Evolutionary conservation across 768 basidiomycete genomes (phyloP), one percentile per base, ranked within the genome.

Genomic region (Hypholoma fasciculare): DNA sequence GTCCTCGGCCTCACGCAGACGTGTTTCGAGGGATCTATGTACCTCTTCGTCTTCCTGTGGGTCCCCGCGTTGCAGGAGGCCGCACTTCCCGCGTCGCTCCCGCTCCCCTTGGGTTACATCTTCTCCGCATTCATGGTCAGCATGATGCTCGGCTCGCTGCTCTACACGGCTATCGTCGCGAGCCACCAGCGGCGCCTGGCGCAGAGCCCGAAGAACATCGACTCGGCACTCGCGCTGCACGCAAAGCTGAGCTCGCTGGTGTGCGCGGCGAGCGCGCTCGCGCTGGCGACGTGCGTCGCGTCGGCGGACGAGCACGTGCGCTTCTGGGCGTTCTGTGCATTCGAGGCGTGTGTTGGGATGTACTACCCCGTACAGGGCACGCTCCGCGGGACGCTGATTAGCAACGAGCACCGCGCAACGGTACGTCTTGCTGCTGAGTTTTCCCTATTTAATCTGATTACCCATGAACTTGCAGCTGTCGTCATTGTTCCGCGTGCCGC

Each of bases 21-120:
- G 1, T 89, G 87, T 71, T 92, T 92, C 67, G 89, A 92, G 67
- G 90, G 90, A 2, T 89, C 87, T 5, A 90, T 91, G 89, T 91
- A 92, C 71, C 81, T 91, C 59, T 92, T 91, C 71, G 90, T 91
- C 61, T 92, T 90, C 74, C 76, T 88, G 60, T 92, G 90, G 90
- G 90, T 92, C 0, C 89, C 90, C 1, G 79, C 84, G 1, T 74
- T 92, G 14, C 88, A 92, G 71, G 86, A 90, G 66, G 74, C 74
- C 19, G 78, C 85, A n/a, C 44, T 61, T 12, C 67, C 75, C 9
- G 60, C 71, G 11, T 62, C 65, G 23, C 27, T 49, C 6, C 58
- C 73, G 16, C 83, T 90, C 26, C 90, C 90, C 0, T 77, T 92
- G 7, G 90, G 90, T 2, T 88, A 88, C 71, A 90, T 92, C 62